A percentile compares a stretch with the other conserved stretches of the same genome.
Conservation (phyloP, 306 rosid genomes). For the Prunus dulcis region DNA sequence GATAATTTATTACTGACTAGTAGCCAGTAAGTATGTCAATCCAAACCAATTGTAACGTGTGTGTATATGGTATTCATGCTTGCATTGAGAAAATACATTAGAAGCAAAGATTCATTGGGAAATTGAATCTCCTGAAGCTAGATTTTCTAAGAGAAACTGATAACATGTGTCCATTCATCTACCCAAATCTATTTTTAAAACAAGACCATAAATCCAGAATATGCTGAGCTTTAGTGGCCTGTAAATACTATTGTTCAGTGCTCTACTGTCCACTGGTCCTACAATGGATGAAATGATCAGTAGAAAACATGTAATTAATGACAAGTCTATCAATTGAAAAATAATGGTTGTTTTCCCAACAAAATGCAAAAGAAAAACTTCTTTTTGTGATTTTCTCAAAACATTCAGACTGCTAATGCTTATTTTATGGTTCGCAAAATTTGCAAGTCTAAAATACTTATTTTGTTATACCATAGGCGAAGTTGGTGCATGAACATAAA, state of each 20-base stretch:
- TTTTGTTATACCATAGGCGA: slow-evolving; percentile 49
- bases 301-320: background rate
- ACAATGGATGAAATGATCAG: background rate
- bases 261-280: background rate
- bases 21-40: no score
- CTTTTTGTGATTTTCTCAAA: background rate
- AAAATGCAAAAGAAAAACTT: background rate
- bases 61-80: no score
- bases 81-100: no score
- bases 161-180: no score
- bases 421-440: background rate
- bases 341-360: background rate
- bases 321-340: background rate
- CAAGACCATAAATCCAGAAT: no score
- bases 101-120: no score
- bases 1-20: no score
- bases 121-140: no score
- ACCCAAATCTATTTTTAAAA: no score
- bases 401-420: background rate
- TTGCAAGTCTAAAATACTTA: slow-evolving; percentile 11
- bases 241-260: background rate
- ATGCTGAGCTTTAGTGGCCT: no score
- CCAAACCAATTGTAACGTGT: no score
- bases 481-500: slow-evolving; percentile 61
- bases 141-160: no score